These are phyloP conservation scores for Russula emetica DNA, from an alignment of 768 basidiomycete species.

Conservation along the genomic window DNA sequence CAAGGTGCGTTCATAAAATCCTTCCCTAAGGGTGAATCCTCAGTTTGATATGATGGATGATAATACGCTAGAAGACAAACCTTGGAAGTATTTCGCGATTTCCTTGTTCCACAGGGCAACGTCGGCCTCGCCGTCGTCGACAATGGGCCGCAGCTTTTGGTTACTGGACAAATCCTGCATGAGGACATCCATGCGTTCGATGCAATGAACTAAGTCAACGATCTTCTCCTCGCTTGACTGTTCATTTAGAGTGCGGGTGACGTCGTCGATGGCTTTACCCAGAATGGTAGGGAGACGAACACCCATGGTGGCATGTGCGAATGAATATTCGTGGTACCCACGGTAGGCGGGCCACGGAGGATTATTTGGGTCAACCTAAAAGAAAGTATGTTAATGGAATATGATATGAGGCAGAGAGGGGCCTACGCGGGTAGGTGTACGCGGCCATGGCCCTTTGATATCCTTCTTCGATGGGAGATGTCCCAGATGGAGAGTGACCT, in stretches of 20 bases:
- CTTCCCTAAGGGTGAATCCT: slow-evolving; percentile 47
- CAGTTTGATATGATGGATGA: neutral
- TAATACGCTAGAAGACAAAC: slow-evolving; percentile 36
- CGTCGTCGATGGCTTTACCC: slow-evolving; percentile 92
- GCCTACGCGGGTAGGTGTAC: slow-evolving; percentile 64
- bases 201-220: slow-evolving; percentile 78
- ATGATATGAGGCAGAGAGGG: slow-evolving; percentile 19
- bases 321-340: slow-evolving; percentile 77
- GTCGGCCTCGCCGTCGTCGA: slow-evolving; percentile 89
- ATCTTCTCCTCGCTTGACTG: slow-evolving; percentile 78
- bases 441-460: slow-evolving; percentile 67
- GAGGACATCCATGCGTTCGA: slow-evolving; percentile 84
- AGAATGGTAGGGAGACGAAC: slow-evolving; percentile 93
- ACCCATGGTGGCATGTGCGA: slow-evolving; percentile 92
- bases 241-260: slow-evolving; percentile 82
- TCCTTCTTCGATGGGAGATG: slow-evolving; percentile 71
- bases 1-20: slow-evolving; percentile 96
- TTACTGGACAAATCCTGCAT: slow-evolving; percentile 85
- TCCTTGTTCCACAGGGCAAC: slow-evolving; percentile 97
- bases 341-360: slow-evolving; percentile 80
- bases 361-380: slow-evolving; percentile 74
- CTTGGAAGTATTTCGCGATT: slow-evolving; percentile 91
- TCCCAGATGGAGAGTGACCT: slow-evolving; percentile 67
- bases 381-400: neutral
- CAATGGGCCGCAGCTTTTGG: slow-evolving; percentile 77